Percentiles rank a stretch among this genome's conserved stretches.
Conservation (phyloP, 2,329 filamentous ascomycete genomes). For the Elsinoe arachidis region DNA sequence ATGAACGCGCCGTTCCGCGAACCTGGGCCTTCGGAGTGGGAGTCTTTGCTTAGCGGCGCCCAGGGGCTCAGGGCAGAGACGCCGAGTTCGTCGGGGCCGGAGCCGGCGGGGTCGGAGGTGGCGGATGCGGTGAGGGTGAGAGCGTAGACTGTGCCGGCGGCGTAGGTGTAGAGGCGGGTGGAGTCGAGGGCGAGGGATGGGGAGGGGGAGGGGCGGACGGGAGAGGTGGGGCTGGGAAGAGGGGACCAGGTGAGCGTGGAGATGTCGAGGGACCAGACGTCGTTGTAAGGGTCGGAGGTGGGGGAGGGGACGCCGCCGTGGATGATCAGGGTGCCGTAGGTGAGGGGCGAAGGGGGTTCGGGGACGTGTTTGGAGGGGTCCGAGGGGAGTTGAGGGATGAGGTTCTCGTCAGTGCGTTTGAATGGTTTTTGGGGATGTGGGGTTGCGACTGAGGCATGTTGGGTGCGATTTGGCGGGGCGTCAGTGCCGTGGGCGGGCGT, state of each 20-base stretch:
- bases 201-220: slow-evolving; percentile 28
- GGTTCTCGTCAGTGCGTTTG: slow-evolving; percentile 20
- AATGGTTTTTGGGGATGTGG: slow-evolving; percentile 32
- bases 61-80: slow-evolving; percentile 29
- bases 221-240: slow-evolving; percentile 35
- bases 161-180: slow-evolving; percentile 31
- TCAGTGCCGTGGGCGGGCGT: slow-evolving; percentile 25
- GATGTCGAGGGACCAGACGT: slow-evolving; percentile 46
- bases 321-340: slow-evolving; percentile 44
- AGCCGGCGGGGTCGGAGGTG: slow-evolving; percentile 12
- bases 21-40: slow-evolving; percentile 34
- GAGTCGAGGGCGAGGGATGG: slow-evolving; percentile 37
- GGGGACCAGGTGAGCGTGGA: slow-evolving; percentile 41
- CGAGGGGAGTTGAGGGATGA: slow-evolving; percentile 31
- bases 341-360: slow-evolving; percentile 31
- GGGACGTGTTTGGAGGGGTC: slow-evolving; percentile 35
- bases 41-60: slow-evolving; percentile 31
- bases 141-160: slow-evolving; percentile 16
- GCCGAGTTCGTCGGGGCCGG: slow-evolving; percentile 13
- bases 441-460: slow-evolving; percentile 31
- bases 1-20: slow-evolving; percentile 32
- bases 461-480: slow-evolving; percentile 23
- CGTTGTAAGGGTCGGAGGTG: slow-evolving; percentile 24
- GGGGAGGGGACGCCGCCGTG: slow-evolving; percentile 36
- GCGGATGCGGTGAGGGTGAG: slow-evolving; percentile 17